These are phyloP conservation scores for Ceratocystis alfenasii DNA, from an alignment of 2,329 filamentous ascomycete species.

Conservation along the genomic window DNA sequence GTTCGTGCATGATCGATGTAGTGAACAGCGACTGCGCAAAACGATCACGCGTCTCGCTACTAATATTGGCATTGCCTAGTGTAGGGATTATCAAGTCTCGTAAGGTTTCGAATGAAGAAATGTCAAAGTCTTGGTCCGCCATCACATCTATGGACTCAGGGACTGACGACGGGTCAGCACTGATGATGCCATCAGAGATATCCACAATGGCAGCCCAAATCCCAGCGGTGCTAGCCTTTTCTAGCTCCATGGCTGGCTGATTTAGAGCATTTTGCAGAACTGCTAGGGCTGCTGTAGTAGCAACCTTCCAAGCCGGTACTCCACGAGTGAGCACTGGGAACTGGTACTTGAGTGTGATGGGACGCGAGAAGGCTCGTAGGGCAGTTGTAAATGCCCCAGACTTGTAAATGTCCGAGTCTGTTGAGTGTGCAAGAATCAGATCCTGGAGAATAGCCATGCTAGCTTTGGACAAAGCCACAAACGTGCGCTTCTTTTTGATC, in stretches of 20 bases:
- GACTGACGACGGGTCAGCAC: slow-evolving; percentile 40
- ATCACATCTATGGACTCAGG: slow-evolving; percentile 31
- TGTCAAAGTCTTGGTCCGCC: slow-evolving; percentile 71
- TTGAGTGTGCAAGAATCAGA: slow-evolving; percentile 47
- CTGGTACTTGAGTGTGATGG: slow-evolving; percentile 68
- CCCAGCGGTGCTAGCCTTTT: slow-evolving; percentile 35
- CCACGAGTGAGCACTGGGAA: slow-evolving; percentile 62
- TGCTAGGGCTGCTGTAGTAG: slow-evolving; percentile 57
- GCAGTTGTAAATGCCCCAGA: slow-evolving; percentile 54
- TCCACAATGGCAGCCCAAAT: slow-evolving; percentile 62
- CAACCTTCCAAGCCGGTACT: slow-evolving; percentile 64
- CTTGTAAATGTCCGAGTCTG: slow-evolving; percentile 55
- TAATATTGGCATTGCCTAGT: slow-evolving; percentile 54
- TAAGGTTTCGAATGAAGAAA: slow-evolving; percentile 57
- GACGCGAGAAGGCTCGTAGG: slow-evolving; percentile 53
- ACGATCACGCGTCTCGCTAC: slow-evolving; percentile 52
- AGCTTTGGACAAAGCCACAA: slow-evolving; percentile 76
- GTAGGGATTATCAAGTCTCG: slow-evolving; percentile 60
- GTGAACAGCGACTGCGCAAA: slow-evolving; percentile 70
- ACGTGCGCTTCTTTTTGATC: slow-evolving; percentile 47
- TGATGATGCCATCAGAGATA: slow-evolving; percentile 57
- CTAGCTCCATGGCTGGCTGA: slow-evolving; percentile 34
- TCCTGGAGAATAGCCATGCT: slow-evolving; percentile 59
- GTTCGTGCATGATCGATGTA: slow-evolving; percentile 65
- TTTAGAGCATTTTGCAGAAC: slow-evolving; percentile 56